Evolutionary conservation across 441 rosid genomes (phyloP).

Genomic region (Croton setiger): DNA sequence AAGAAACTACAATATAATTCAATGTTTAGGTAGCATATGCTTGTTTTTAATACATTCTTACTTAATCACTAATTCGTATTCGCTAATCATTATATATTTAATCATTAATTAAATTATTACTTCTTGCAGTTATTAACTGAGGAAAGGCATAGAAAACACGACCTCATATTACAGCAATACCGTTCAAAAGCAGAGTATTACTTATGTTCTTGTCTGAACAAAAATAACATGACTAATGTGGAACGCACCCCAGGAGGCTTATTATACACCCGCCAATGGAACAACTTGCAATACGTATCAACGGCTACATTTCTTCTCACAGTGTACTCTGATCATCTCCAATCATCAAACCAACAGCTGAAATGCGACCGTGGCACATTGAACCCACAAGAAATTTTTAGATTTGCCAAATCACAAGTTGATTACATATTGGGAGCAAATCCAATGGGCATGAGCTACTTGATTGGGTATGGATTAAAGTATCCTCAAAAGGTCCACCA

Average conservation of each 20-base stretch:
- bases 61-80: too few species aligned
- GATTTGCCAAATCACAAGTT: constrained; percentile 69
- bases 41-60: too few species aligned
- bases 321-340: constrained; percentile 64
- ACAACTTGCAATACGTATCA: constrained; percentile 89
- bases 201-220: constrained; percentile 70
- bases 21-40: too few species aligned
- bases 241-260: constrained; percentile 72
- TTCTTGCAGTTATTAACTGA: constrained; percentile 45
- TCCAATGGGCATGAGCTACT: constrained; percentile 75
- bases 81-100: constrained; percentile 20
- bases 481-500: constrained; percentile 80
- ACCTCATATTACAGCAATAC: constrained; percentile 42
- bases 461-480: constrained; percentile 67
- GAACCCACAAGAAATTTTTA: constrained; percentile 41
- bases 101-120: constrained; percentile 27
- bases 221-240: constrained; percentile 49
- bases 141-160: constrained; percentile 39
- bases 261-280: constrained; percentile 80
- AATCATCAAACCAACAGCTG: constrained; percentile 34
- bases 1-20: too few species aligned
- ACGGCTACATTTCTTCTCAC: constrained; percentile 77
- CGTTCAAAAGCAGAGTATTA: constrained; percentile 72
- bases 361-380: constrained; percentile 40
- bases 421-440: constrained; percentile 80